Percentiles rank a stretch among this genome's conserved stretches.
Conservation (phyloP, 495 filamentous ascomycete species). For the Penicillium manginii region DNA sequence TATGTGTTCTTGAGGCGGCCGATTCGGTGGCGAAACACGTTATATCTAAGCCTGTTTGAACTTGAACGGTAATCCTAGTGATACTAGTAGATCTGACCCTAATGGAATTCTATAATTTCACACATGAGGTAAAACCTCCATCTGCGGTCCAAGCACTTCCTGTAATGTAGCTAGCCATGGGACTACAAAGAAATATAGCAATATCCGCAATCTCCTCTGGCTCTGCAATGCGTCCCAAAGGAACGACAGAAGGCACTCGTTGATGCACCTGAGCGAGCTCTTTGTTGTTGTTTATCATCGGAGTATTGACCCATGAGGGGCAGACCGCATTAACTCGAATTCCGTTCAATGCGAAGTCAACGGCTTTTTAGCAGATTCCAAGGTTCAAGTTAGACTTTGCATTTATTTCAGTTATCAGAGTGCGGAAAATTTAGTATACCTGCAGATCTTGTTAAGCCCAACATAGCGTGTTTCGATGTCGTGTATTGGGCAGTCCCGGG, state of each 20-base stretch:
- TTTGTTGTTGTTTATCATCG: slow-evolving; percentile 33
- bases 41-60: too few species aligned
- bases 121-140: slow-evolving; percentile 10
- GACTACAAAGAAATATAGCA: slow-evolving; percentile 45
- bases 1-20: too few species aligned
- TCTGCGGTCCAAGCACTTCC: slow-evolving; percentile 33
- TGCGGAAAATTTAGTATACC: too few species aligned
- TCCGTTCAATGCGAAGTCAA: slow-evolving; percentile 29
- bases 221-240: slow-evolving; percentile 39
- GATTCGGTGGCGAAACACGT: too few species aligned
- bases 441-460: slow-evolving; percentile 44
- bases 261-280: slow-evolving; percentile 26
- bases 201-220: slow-evolving; percentile 49
- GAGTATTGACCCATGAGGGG: slow-evolving; percentile 46
- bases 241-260: slow-evolving; percentile 18
- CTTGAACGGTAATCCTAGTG: too few species aligned
- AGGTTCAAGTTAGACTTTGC: too few species aligned
- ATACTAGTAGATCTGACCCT: too few species aligned
- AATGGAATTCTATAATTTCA: too few species aligned
- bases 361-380: slow-evolving; percentile 14
- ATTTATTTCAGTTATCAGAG: too few species aligned
- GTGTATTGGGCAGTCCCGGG: slow-evolving; percentile 36
- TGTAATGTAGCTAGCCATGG: slow-evolving; percentile 41
- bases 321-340: slow-evolving; percentile 51
- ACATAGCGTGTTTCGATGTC: slow-evolving; percentile 47